Base-by-base conservation (phyloP, 495 filamentous ascomycete genomes). In the Aspergillus cristatus region DNA sequence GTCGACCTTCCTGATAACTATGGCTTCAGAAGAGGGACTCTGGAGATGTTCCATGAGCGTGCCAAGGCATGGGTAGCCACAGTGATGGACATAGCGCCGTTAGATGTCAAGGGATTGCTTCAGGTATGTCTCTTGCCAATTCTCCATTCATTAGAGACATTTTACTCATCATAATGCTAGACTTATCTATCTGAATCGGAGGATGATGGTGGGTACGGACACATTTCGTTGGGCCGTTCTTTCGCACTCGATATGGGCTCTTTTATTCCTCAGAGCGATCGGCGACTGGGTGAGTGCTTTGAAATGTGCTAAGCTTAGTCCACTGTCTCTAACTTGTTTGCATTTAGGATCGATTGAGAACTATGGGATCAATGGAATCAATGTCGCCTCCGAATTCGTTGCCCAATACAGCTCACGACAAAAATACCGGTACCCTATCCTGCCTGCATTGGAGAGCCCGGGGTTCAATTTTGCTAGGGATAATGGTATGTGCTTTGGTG, bases 351-450 rank as follows among this genome's bases (percentile, higher is more conserved):
- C 82, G 5, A 79, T 94, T 17, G 85, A 94, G 37, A 68, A 63
- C 18, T 72, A 84, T 41, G 75, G 79, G 8, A 72, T 76, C 20
- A 75, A 72, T 14, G 77, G 77, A 32, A 78, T 94, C 44, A 91
- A 97, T 48, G 81, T 88, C 11, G 89, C 86, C 10, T 96, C 90
- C 11, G 88, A 95, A 55, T 94, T 98, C 48, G 81, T 97, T 54
- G 84, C 88, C 22, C 86, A 96, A 53, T 96, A 97, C 51, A 96
- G 89, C n/a, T 91, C 84, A 15, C 84, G 91, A 7, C 93, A 97
- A 53, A 87, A 87, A 48, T 97, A 97, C 55, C 77, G 84, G 18
- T 84, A 84, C 43, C 74, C 81, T 11, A 85, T 94, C 51, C 63
- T 76, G 8, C 54, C 81, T 26, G 31, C 35, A 10, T 37, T 41